Percentiles rank a stretch among this genome's conserved stretches.
Evolutionary conservation across 176 grass and related monocot species (phyloP).

Genomic region (Triticum timopheevii): DNA sequence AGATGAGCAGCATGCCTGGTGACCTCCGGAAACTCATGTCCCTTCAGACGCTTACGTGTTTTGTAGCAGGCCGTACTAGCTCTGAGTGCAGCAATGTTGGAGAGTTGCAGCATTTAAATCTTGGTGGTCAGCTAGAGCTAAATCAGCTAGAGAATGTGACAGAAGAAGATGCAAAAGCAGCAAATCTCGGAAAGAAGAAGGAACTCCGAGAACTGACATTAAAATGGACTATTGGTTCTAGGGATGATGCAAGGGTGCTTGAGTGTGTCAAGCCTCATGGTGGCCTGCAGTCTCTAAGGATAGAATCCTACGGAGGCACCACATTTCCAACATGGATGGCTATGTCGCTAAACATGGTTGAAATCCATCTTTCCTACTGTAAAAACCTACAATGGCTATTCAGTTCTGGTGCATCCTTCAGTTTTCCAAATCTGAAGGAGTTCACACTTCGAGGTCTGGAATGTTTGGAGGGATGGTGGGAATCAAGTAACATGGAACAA

Average conservation of each 20-base stretch:
- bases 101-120: constrained; percentile 20
- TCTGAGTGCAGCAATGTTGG: not conserved
- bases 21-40: not conserved
- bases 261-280: not conserved
- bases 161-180: not conserved
- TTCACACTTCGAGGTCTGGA: not conserved
- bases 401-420: not conserved
- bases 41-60: constrained; percentile 19
- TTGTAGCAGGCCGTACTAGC: not conserved
- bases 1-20: not conserved
- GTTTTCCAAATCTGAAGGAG: constrained; percentile 6
- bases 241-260: not conserved
- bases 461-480: not conserved
- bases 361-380: not conserved
- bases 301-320: not conserved
- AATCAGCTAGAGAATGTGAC: not conserved
- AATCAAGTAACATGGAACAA: not conserved
- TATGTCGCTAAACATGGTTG: not conserved
- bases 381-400: not conserved
- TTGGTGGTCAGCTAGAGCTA: not conserved
- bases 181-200: not conserved
- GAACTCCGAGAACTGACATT: not conserved
- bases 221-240: not conserved
- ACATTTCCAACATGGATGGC: not conserved
- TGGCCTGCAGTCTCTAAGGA: not conserved